phyloP scores from a whole-genome alignment of 768 basidiomycete genomes.

The Tylopilus balloui region DNA sequence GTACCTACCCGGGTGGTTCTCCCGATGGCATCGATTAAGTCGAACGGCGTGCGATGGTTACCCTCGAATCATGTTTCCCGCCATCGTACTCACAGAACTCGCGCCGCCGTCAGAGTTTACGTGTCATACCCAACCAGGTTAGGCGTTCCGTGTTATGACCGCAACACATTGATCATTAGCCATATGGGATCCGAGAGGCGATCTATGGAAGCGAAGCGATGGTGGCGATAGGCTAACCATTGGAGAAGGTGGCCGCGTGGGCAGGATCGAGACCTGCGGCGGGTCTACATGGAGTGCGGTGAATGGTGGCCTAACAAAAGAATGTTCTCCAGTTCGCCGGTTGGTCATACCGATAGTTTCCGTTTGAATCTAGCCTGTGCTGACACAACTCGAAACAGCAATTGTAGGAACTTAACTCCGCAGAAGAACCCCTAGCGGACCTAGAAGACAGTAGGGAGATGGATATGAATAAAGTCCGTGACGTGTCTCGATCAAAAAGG shows the following conservation, averaged over 20 bases:
- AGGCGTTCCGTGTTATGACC: conserved; percentile 8
- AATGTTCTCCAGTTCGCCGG: conserved; percentile 2
- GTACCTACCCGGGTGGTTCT: conserved; percentile 14
- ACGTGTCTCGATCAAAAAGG: conserved; percentile 11
- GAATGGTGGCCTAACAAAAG: conserved; percentile 1
- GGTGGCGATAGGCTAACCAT: conserved; percentile 27
- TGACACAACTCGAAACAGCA: conserved; percentile 13
- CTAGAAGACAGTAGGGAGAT: not conserved
- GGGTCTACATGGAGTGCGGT: conserved; percentile 5
- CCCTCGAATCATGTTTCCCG: conserved; percentile 29
- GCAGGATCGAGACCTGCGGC: conserved; percentile 13
- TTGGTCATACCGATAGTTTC: conserved; percentile 7
- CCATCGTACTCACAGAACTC: conserved; percentile 15
- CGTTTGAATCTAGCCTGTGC: conserved; percentile 8
- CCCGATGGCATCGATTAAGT: conserved; percentile 31
- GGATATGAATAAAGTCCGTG: not conserved
- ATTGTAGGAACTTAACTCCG: not conserved
- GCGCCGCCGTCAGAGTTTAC: conserved; percentile 30
- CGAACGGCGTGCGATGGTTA: conserved; percentile 16
- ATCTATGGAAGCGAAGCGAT: conserved; percentile 18
- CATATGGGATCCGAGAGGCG: conserved; percentile 10
- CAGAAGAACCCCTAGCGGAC: conserved; percentile 10
- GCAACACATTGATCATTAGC: conserved; percentile 8
- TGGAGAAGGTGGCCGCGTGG: conserved; percentile 21
- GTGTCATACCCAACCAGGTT: conserved; percentile 14